Conservation (phyloP, 345 rosid genomes). For the Eucalyptus tenuipes region DNA sequence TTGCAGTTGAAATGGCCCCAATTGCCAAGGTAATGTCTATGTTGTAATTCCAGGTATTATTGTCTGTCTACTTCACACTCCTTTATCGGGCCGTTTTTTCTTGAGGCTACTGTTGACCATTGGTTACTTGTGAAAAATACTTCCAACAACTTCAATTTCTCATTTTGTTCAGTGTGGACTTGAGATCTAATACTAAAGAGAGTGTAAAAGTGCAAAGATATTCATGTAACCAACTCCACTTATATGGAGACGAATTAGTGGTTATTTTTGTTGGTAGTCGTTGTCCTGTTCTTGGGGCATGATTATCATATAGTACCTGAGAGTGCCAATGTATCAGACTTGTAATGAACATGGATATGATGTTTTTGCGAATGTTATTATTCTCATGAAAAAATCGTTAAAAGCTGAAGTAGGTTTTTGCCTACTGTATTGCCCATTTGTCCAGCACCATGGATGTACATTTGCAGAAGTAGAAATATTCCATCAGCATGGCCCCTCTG, state of each 20-base stretch:
- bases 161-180: neutral
- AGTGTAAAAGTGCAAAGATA: neutral
- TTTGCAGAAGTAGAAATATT: neutral
- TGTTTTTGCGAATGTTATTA: neutral
- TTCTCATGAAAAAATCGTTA: neutral
- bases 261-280: neutral
- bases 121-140: neutral
- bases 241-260: neutral
- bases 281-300: neutral
- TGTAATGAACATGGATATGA: neutral
- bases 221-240: neutral
- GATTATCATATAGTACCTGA: neutral
- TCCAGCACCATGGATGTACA: neutral
- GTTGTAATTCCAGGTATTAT: neutral
- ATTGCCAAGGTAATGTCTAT: constrained; percentile 62
- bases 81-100: neutral
- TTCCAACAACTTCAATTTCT: neutral
- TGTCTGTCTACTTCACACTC: neutral
- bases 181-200: neutral
- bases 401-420: neutral
- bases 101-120: neutral
- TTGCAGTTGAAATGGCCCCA: constrained; percentile 97
- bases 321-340: neutral
- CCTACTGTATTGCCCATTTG: neutral
- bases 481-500: neutral